Conservation (phyloP, 2,329 filamentous ascomycete genomes). For the Gnomoniopsis smithogilvyi region DNA sequence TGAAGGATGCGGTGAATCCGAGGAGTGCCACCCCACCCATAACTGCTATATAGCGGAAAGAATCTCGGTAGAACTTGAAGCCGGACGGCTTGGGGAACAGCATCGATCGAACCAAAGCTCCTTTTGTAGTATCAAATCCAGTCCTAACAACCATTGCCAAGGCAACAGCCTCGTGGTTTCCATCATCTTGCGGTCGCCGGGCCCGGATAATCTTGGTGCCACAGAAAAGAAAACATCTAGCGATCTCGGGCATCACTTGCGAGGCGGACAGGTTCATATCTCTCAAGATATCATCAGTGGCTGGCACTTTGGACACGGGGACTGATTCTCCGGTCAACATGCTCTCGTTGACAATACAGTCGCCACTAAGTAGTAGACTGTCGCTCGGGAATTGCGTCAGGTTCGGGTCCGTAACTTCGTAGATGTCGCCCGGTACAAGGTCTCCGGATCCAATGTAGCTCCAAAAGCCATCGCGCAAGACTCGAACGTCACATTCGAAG, state of each 20-base stretch:
- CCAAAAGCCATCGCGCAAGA: conserved; percentile 95
- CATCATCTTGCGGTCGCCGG: conserved; percentile 79
- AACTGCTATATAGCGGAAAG: conserved; percentile 95
- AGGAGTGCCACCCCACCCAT: conserved; percentile 85
- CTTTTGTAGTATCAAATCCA: conserved; percentile 97
- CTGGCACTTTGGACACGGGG: conserved; percentile 87
- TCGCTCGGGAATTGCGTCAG: conserved; percentile 88
- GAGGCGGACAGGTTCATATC: conserved; percentile 75
- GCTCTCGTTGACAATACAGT: conserved; percentile 98
- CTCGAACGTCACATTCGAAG: conserved; percentile 93
- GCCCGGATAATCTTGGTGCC: conserved; percentile 95
- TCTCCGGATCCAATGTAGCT: conserved; percentile 82
- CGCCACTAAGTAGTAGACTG: conserved; percentile 84
- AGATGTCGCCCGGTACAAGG: conserved; percentile 91
- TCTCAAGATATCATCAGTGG: conserved; percentile 74
- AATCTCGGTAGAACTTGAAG: conserved; percentile 98
- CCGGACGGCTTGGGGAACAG: conserved; percentile 96
- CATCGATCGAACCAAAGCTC: conserved; percentile 93
- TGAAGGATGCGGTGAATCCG: conserved; percentile 85
- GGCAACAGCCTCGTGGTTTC: conserved; percentile 83
- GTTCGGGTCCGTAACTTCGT: conserved; percentile 92
- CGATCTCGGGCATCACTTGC: conserved; percentile 77
- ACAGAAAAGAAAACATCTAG: conserved; percentile 87
- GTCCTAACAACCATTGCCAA: conserved; percentile 90
- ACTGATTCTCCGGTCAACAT: conserved; percentile 99